Evolutionary conservation across 257 asterid species (phyloP).

Genomic region (Paulownia fortunei): DNA sequence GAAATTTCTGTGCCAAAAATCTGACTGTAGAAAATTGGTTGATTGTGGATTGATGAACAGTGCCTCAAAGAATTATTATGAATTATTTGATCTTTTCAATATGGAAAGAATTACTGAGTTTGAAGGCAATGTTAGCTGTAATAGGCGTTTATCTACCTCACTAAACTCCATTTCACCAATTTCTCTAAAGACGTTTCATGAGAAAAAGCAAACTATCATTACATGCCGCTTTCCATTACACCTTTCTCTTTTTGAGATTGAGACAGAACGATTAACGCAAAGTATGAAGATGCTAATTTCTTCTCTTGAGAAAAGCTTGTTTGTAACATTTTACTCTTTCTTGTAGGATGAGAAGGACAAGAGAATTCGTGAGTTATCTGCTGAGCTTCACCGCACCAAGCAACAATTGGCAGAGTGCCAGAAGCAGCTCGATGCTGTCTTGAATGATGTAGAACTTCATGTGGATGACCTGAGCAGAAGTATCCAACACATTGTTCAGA

Average conservation of each 20-base stretch:
- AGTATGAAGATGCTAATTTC: background rate
- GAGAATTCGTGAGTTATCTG: slow-evolving; percentile 33
- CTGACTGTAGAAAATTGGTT: too few relatives aligned
- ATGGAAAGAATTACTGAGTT: background rate
- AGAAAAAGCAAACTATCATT: too few relatives aligned
- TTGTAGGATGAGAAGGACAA: slow-evolving; percentile 42
- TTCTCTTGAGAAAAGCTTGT: background rate
- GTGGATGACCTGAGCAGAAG: slow-evolving; percentile 35
- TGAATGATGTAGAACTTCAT: slow-evolving; percentile 32
- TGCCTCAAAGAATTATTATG: too few relatives aligned
- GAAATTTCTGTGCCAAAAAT: too few relatives aligned
- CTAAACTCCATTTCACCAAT: background rate
- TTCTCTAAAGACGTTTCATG: background rate
- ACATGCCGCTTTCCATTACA: background rate
- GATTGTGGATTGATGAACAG: background rate
- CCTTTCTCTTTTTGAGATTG: background rate
- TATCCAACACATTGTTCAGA: slow-evolving; percentile 26
- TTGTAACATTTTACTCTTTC: background rate
- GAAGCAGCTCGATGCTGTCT: slow-evolving; percentile 32
- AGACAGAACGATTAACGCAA: background rate
- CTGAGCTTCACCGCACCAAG: slow-evolving; percentile 35
- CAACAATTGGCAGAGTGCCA: slow-evolving; percentile 34
- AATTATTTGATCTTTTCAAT: background rate
- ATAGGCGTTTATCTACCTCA: background rate
- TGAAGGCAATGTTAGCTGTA: background rate